A percentile compares a stretch with the other conserved stretches of the same genome.
phyloP scores from a whole-genome alignment of 257 asterid species.

The Asclepias syriaca region DNA sequence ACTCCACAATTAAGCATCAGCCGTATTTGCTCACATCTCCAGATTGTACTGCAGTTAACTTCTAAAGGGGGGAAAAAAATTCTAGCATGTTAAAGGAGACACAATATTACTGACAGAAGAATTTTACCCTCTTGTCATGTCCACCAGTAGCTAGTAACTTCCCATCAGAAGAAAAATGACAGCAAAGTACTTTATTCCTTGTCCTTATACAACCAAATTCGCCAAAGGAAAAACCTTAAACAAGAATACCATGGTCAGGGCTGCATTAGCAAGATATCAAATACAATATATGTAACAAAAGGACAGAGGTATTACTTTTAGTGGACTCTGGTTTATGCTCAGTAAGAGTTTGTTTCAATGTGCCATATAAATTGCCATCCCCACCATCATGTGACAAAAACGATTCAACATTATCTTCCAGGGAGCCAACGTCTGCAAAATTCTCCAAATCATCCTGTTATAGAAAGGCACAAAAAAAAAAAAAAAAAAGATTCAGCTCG shows the following conservation, averaged over 20 bases:
- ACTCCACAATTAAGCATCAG: background rate
- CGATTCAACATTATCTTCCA: conserved; percentile 90
- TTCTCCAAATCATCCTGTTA: conserved; percentile 87
- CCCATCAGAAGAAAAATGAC: conserved; percentile 98
- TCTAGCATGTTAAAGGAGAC: background rate
- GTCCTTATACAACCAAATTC: conserved; percentile 90
- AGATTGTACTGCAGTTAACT: background rate
- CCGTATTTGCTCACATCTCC: background rate
- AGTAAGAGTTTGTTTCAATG: conserved; percentile 29
- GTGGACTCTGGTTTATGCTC: conserved; percentile 51
- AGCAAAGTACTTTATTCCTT: conserved; percentile 83
- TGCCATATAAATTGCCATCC: conserved; percentile 76
- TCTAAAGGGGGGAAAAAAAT: background rate
- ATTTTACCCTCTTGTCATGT: conserved; percentile 82
- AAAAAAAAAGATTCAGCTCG: conserved; percentile 1
- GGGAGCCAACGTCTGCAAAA: conserved; percentile 85
- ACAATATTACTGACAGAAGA: background rate
- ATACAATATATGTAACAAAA: background rate
- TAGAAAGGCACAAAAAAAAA: background rate
- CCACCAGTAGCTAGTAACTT: conserved; percentile 95
- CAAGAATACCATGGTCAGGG: conserved; percentile 2
- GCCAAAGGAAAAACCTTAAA: conserved; percentile 55
- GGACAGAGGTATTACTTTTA: conserved; percentile 43
- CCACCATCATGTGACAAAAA: conserved; percentile 86
- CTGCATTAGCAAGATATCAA: conserved; percentile 7